phyloP scores from a whole-genome alignment of 768 basidiomycete species.

The Cubamyces sp. region DNA sequence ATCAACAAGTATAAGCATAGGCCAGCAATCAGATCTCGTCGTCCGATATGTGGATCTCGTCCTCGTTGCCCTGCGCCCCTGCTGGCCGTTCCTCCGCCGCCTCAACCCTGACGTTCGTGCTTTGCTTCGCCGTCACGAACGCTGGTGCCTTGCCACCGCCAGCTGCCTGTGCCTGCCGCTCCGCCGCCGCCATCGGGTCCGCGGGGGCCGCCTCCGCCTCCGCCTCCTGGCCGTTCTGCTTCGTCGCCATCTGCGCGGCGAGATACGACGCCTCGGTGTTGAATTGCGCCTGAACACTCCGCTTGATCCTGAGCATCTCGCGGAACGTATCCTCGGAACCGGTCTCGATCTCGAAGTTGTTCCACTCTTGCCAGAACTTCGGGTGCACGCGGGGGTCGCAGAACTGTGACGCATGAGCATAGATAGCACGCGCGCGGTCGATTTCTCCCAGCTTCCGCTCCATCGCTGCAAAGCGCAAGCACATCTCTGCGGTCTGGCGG shows the following conservation, averaged over 20 bases:
- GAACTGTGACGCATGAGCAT: slow-evolving; percentile 98
- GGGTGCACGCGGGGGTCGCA: slow-evolving; percentile 93
- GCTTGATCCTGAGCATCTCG: slow-evolving; percentile 93
- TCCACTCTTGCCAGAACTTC: slow-evolving; percentile 97
- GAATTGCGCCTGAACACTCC: slow-evolving; percentile 98
- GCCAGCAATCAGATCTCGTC: slow-evolving; percentile 62
- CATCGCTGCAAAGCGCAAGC: slow-evolving; percentile 91
- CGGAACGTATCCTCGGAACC: slow-evolving; percentile 99
- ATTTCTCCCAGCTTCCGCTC: slow-evolving; percentile 99
- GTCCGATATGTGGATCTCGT: slow-evolving; percentile 89
- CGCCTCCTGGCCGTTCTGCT: slow-evolving; percentile 45
- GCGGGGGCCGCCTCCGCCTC: slow-evolving; percentile 38
- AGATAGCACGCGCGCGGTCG: slow-evolving; percentile 94
- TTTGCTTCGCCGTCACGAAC: slow-evolving; percentile 76
- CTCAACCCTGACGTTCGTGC: slow-evolving; percentile 43
- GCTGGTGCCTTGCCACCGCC: slow-evolving; percentile 57
- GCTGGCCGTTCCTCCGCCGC: slow-evolving; percentile 41
- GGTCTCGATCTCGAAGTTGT: slow-evolving; percentile 96
- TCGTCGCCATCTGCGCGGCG: slow-evolving; percentile 79
- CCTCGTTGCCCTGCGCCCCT: slow-evolving; percentile 57
- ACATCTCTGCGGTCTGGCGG: slow-evolving; percentile 96
- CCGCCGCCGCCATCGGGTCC: slow-evolving; percentile 90
- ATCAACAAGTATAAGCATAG: slow-evolving; percentile 16
- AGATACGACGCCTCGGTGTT: slow-evolving; percentile 96
- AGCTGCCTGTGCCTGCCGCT: slow-evolving; percentile 55